phyloP scores from a whole-genome alignment of 148 eudicot species.

The Silene uniflora region DNA sequence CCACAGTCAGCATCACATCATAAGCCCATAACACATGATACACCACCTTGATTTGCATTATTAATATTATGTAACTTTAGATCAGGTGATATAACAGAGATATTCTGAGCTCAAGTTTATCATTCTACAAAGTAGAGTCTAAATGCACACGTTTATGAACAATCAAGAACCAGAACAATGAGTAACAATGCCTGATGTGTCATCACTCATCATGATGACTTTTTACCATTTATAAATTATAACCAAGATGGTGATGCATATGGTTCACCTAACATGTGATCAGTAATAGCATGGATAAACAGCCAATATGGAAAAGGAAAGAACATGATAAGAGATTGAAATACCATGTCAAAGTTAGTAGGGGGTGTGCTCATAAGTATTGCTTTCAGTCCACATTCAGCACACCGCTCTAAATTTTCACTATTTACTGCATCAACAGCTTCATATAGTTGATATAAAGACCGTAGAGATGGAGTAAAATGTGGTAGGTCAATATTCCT shows the following conservation, averaged over 20 bases:
- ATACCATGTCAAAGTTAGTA: slow-evolving; percentile 50
- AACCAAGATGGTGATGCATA: background rate
- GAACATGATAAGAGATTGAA: slow-evolving; percentile 13
- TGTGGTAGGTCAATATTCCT: slow-evolving; percentile 57
- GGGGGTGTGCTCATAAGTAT: slow-evolving; percentile 68
- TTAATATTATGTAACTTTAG: too few species aligned
- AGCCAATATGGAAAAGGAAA: background rate
- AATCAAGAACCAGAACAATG: background rate
- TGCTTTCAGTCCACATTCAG: slow-evolving; percentile 57
- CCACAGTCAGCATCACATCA: background rate
- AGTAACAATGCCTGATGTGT: background rate
- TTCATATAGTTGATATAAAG: slow-evolving; percentile 50
- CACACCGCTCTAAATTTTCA: slow-evolving; percentile 29
- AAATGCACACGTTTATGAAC: background rate
- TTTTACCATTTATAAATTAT: background rate
- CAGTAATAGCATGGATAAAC: background rate
- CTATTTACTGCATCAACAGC: slow-evolving; percentile 35
- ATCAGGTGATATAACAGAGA: background rate
- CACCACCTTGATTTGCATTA: background rate
- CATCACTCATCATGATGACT: background rate
- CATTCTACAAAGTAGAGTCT: background rate
- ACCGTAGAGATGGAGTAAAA: slow-evolving; percentile 56
- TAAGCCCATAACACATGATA: background rate
- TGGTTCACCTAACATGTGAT: background rate
- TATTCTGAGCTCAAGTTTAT: background rate